Evolutionary conservation across 164 flowering plant genomes (phyloP).

Genomic region (Liquidambar formosana): DNA sequence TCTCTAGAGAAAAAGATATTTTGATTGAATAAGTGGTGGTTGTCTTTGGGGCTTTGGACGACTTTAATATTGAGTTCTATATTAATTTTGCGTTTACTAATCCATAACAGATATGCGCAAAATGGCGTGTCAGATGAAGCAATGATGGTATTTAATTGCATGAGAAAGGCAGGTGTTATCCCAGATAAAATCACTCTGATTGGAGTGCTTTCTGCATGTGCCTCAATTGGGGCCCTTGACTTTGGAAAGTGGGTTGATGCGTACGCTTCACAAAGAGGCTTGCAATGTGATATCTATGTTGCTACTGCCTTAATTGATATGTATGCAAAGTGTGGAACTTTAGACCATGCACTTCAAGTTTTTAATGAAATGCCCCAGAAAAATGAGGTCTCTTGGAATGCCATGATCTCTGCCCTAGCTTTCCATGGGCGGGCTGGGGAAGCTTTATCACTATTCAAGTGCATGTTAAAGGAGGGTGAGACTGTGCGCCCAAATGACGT

Average conservation of each 20-base stretch:
- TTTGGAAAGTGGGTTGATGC: conserved; percentile 48
- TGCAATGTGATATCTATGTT: conserved; percentile 39
- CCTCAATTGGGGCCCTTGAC: conserved; percentile 56
- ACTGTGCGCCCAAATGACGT: conserved; percentile 45
- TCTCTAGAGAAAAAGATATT: no score
- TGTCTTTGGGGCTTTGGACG: not conserved
- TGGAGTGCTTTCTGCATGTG: conserved; percentile 54
- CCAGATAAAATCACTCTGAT: conserved; percentile 47
- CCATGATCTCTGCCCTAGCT: conserved; percentile 69
- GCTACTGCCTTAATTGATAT: conserved; percentile 54
- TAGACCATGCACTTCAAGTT: conserved; percentile 42
- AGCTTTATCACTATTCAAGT: conserved; percentile 48
- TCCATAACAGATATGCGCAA: conserved; percentile 48
- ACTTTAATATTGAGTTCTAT: not conserved
- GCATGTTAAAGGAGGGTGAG: conserved; percentile 38
- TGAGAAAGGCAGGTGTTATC: conserved; percentile 34
- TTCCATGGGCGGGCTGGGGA: conserved; percentile 49
- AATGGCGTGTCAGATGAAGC: conserved; percentile 59
- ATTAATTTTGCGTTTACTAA: not conserved
- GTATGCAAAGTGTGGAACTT: conserved; percentile 59
- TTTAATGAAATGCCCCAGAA: conserved; percentile 51
- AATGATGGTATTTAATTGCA: conserved; percentile 39
- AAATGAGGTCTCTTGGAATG: conserved; percentile 69
- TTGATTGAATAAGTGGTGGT: not conserved
- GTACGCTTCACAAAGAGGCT: conserved; percentile 39